A percentile compares a stretch with the other conserved stretches of the same genome.
phyloP scores from a whole-genome alignment of 192 early-diverging fungal species.

The Backusella morwellensis region DNA sequence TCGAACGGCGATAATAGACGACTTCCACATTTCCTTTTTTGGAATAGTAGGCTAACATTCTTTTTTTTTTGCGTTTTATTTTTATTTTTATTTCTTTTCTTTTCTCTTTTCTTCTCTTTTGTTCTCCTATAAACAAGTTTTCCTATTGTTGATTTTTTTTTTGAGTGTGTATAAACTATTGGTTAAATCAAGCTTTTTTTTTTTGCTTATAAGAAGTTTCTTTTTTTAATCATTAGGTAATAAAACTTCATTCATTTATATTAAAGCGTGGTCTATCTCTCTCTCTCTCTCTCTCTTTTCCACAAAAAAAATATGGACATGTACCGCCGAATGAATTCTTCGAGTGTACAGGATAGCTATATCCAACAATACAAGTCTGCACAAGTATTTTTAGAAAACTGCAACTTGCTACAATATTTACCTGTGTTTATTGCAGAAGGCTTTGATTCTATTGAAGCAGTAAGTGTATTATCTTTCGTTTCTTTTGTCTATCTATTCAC shows the following conservation, averaged over 20 bases:
- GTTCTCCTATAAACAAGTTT: background rate
- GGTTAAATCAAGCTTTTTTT: background rate
- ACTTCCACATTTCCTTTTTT: background rate
- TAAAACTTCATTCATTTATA: background rate
- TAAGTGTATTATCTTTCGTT: background rate
- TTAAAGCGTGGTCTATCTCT: background rate
- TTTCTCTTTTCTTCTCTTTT: background rate
- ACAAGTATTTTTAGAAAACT: conserved; percentile 18
- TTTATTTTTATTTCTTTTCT: background rate
- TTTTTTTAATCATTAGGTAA: background rate
- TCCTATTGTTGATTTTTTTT: background rate
- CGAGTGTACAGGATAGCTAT: background rate
- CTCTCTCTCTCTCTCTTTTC: background rate
- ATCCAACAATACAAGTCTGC: background rate
- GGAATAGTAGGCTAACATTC: background rate
- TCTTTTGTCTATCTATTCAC: background rate
- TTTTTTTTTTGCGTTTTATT: background rate
- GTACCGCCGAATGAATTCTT: background rate
- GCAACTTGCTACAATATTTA: conserved; percentile 27
- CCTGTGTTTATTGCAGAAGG: conserved; percentile 34
- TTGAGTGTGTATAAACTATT: background rate
- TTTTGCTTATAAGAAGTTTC: background rate
- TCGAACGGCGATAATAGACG: background rate
- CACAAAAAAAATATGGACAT: background rate
- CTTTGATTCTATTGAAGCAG: conserved; percentile 32